Conservation (phyloP, 176 grass and related monocot genomes). For the Zoysia pacifica region DNA sequence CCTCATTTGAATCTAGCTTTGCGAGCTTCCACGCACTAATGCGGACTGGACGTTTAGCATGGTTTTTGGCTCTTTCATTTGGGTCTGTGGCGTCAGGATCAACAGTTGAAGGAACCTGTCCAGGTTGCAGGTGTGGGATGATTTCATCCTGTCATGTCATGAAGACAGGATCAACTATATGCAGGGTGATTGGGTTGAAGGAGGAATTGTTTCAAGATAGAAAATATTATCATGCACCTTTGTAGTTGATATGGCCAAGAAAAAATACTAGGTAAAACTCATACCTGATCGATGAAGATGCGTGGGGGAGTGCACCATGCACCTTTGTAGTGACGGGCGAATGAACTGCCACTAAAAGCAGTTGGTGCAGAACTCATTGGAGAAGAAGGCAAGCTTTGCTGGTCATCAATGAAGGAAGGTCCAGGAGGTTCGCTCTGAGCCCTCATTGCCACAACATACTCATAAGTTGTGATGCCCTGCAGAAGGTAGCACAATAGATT, state of each 20-base stretch:
- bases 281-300: slow-evolving; percentile 87
- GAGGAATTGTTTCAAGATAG: slow-evolving; percentile 6
- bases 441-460: slow-evolving; percentile 98
- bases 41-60: slow-evolving; percentile 71
- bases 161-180: slow-evolving; percentile 32
- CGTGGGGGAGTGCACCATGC: slow-evolving; percentile 98
- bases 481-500: slow-evolving; percentile 12
- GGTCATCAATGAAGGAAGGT: slow-evolving; percentile 68
- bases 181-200: background rate
- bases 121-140: slow-evolving; percentile 82
- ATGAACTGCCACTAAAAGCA: slow-evolving; percentile 87
- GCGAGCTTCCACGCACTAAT: slow-evolving; percentile 96
- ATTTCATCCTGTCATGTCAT: slow-evolving; percentile 77
- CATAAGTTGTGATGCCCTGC: slow-evolving; percentile 97
- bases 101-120: slow-evolving; percentile 79
- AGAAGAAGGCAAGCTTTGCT: slow-evolving; percentile 68
- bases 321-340: slow-evolving; percentile 89
- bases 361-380: slow-evolving; percentile 93
- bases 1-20: slow-evolving; percentile 84
- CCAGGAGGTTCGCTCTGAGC: slow-evolving; percentile 85
- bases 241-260: slow-evolving; percentile 13
- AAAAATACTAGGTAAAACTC: slow-evolving; percentile 16
- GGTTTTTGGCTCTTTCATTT: slow-evolving; percentile 50
- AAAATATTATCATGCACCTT: no score
- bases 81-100: slow-evolving; percentile 83